Base-by-base conservation (phyloP, 2,329 filamentous ascomycete species). In the Fusarium equiseti region DNA sequence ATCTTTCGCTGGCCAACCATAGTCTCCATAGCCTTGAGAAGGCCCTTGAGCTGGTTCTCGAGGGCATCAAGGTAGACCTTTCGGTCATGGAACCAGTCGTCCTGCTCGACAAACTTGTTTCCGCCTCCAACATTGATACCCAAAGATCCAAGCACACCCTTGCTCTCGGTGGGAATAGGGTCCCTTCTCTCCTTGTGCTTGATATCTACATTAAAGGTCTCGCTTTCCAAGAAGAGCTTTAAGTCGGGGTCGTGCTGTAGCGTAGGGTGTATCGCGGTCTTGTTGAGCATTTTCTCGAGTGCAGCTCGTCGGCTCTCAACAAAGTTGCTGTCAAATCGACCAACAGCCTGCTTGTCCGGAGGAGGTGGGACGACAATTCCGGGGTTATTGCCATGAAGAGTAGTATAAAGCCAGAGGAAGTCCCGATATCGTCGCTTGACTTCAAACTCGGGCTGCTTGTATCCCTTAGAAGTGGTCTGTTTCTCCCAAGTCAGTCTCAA, bases 71-170 rank as follows among this genome's bases (percentile, higher is more conserved):
- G 88, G 77, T 99, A 99, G 59, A 98, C 89, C 76, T 91, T 93
- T 67, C 96, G 94, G 73, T 99, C 96, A 75, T 99, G 95, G 83
- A 99, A 99, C 96, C 95, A 99, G 82, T 99, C 96, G 79, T 99
- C 96, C 78, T 98, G 96, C 81, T 99, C 96, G 42, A 99, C 90
- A 82, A 99, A 99, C 81, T 99, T 99, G 75, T 87, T 90, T 57
- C 89, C 87, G 63, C 90, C 88, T 31, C 95, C 92, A 27, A 95
- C 90, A 68, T 87, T 92, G 68, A 96, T 87, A 24, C 94, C 93
- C 57, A 98, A 87, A 18, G 91, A 93, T 75, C 94, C 93, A 75
- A 98, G 89, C 84, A 98, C 91, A 57, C 96, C 95, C 82, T 98
- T 98, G 83, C 90, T 97, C 82, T 98, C 96, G 44, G 89, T 90